Percentiles rank a stretch among this genome's conserved stretches.
These are phyloP conservation scores for Neofusicoccum ribis DNA, from an alignment of 2,329 filamentous ascomycete species.

Conservation along the genomic window DNA sequence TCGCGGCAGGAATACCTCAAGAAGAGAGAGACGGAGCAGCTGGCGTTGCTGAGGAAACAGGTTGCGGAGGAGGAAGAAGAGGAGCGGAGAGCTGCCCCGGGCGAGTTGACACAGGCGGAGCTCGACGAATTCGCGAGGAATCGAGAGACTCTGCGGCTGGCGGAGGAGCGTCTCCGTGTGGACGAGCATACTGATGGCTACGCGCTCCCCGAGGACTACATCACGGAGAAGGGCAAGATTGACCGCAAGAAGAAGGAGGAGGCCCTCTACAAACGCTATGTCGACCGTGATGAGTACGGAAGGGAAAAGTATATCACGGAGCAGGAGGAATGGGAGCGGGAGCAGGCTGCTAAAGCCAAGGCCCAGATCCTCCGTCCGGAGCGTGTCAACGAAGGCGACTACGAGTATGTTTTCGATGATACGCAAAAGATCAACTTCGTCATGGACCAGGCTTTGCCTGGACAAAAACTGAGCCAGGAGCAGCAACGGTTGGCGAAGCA, in stretches of 20 bases:
- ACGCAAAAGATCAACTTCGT: conserved; percentile 84
- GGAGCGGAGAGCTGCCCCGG: conserved; percentile 72
- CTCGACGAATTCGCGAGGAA: conserved; percentile 88
- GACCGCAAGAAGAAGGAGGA: conserved; percentile 85
- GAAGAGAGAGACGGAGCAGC: conserved; percentile 83
- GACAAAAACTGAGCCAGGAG: conserved; percentile 76
- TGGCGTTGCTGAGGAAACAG: conserved; percentile 84
- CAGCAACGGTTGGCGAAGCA: conserved; percentile 77
- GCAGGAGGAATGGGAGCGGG: conserved; percentile 92
- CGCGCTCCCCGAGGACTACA: conserved; percentile 89
- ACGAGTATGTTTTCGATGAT: conserved; percentile 91
- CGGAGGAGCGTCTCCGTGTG: conserved; percentile 81
- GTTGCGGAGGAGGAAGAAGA: conserved; percentile 80
- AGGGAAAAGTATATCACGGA: conserved; percentile 90
- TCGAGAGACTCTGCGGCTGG: conserved; percentile 71
- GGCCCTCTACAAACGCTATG: conserved; percentile 84
- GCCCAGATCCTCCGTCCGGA: conserved; percentile 77
- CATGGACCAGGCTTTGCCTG: conserved; percentile 70
- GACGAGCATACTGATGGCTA: conserved; percentile 94
- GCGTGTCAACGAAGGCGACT: conserved; percentile 75
- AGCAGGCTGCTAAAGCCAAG: conserved; percentile 85
- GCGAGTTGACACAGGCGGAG: conserved; percentile 72
- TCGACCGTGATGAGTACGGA: conserved; percentile 83
- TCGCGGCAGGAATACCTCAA: conserved; percentile 91
- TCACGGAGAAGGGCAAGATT: conserved; percentile 88